Percentiles rank a stretch among this genome's conserved stretches.
phyloP scores from a whole-genome alignment of 2,329 filamentous ascomycete genomes.

The Drechslerella dactyloides region DNA sequence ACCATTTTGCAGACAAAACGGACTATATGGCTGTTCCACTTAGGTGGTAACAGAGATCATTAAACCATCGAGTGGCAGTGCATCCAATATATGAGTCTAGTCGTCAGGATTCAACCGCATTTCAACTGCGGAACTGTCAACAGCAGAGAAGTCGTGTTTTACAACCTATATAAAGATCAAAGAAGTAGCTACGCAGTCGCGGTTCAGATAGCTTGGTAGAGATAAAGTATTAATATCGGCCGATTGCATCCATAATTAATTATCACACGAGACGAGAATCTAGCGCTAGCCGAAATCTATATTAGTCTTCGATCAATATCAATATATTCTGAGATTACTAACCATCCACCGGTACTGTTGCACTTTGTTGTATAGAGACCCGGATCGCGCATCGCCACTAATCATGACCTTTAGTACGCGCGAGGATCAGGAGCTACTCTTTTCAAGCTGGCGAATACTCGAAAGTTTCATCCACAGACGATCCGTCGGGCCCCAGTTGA shows the following conservation, averaged over 20 bases:
- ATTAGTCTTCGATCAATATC: too few relatives aligned
- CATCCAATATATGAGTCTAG: too few relatives aligned
- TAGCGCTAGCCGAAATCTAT: too few relatives aligned
- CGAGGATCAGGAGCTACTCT: conserved; percentile 12
- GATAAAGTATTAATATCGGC: background rate
- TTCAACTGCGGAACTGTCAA: conserved; percentile 9
- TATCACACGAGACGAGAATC: background rate
- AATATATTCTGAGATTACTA: too few relatives aligned
- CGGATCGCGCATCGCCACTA: conserved; percentile 11
- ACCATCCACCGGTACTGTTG: conserved; percentile 10
- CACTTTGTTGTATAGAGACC: conserved; percentile 14
- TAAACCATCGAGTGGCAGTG: too few relatives aligned
- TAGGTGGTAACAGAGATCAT: too few relatives aligned
- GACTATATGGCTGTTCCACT: too few relatives aligned
- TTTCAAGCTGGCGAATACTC: conserved; percentile 18
- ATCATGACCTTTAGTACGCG: conserved; percentile 17
- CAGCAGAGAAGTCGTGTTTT: conserved; percentile 19
- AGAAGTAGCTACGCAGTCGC: conserved; percentile 7
- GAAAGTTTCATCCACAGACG: too few relatives aligned
- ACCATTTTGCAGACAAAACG: conserved; percentile 10
- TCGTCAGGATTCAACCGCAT: too few relatives aligned
- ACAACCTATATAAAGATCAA: conserved; percentile 29
- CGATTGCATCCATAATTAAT: background rate
- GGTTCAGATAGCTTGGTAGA: background rate
- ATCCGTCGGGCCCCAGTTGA: too few relatives aligned